A percentile compares a stretch with the other conserved stretches of the same genome.
Evolutionary conservation across 495 filamentous ascomycete species (phyloP).

Genomic region (Penicillium arizonense): DNA sequence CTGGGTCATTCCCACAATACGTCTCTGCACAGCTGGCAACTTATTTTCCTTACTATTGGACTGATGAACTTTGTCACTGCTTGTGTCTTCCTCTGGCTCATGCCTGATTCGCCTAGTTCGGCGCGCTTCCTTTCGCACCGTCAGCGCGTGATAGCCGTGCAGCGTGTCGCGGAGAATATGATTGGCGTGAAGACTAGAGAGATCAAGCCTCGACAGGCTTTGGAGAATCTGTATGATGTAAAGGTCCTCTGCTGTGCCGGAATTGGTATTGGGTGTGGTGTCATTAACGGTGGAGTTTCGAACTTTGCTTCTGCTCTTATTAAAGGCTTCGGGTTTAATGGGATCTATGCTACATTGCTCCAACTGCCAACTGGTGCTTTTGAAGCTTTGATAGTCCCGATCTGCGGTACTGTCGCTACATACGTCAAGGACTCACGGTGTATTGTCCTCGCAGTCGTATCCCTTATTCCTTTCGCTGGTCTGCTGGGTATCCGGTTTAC

Average conservation of each 20-base stretch:
- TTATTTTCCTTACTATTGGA: constrained; percentile 55
- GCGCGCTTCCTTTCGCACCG: constrained; percentile 42
- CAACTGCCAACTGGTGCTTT: constrained; percentile 46
- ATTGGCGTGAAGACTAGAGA: constrained; percentile 49
- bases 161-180: constrained; percentile 44
- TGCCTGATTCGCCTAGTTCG: constrained; percentile 44
- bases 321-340: constrained; percentile 41
- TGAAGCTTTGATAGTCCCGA: constrained; percentile 36
- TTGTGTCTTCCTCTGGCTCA: constrained; percentile 33
- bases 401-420: constrained; percentile 39
- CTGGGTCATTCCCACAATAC: constrained; percentile 47
- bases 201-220: constrained; percentile 35
- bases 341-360: constrained; percentile 41
- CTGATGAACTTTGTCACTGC: constrained; percentile 47
- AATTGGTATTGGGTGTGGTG: constrained; percentile 38
- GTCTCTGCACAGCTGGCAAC: constrained; percentile 50
- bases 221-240: constrained; percentile 39
- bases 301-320: constrained; percentile 48
- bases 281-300: constrained; percentile 46
- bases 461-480: constrained; percentile 36
- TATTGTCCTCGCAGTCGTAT: constrained; percentile 35
- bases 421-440: constrained; percentile 41
- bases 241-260: constrained; percentile 36
- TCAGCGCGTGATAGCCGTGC: constrained; percentile 42
- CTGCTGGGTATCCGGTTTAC: constrained; percentile 45